Base-by-base conservation (phyloP, 345 rosid species). In the Brassica nigra region DNA sequence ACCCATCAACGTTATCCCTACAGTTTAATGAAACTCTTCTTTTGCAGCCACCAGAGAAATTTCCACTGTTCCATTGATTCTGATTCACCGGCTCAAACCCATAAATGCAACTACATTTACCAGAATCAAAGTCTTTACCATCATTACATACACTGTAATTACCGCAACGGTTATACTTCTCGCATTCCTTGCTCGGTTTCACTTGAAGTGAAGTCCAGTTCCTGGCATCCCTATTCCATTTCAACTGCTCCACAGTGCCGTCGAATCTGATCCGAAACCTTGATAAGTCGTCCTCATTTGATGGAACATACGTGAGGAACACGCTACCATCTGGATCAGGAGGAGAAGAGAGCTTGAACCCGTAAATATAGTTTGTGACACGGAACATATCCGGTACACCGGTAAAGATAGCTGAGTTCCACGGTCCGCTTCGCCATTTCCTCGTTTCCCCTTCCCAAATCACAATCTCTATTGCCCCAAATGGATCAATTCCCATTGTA, bases 291-390 rank as follows among this genome's bases (percentile, higher is more conserved):
- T 73, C 85, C 4, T 75, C 39, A 28, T 86, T 37, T 10, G 87
- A 58, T 0, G 87, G 70, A 62, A 84, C 81, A 70, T 81, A 83
- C 2, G 90, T 86, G 80, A 89, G 81, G 62, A 84, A 84, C 36
- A 76, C 80, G 14, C 16, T 47, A 71, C 81, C 78, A 57, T 76
- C 15, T 70, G 5, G 8, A 7, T 87, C 80, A 62, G 86, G 81
- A 85, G 87, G 54, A 83, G 87, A 7, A 84, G 71, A 64, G 37
- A 70, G 89, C 85, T 2, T 84, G 76, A 76, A 82, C 81, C 98
- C 94, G 8, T 83, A 78, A 5, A 27, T 62, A 66, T 54, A 67
- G 49, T 74, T 87, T 0, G 87, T 83, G 0, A 68, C 0, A 31
- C 1, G 20, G 4, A 64, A 15, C 94, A 86, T 90, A 16, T 77